These are phyloP conservation scores for Piromyces sp. DNA, from an alignment of 192 early-diverging fungal genomes.

Conservation along the genomic window DNA sequence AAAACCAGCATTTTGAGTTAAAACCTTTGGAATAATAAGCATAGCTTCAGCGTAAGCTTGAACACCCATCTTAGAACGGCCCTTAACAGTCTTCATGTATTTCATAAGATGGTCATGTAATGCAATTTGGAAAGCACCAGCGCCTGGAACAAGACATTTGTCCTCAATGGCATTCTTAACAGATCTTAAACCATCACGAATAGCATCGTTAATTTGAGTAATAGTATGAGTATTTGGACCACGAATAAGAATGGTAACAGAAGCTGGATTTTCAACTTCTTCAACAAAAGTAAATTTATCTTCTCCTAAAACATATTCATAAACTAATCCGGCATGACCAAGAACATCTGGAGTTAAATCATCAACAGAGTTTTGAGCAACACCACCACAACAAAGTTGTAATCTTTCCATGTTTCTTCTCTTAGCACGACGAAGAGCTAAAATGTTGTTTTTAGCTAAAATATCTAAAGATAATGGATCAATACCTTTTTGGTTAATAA, in stretches of 20 bases:
- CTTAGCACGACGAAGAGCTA: slow-evolving; percentile 91
- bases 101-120: slow-evolving; percentile 64
- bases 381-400: slow-evolving; percentile 84
- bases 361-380: slow-evolving; percentile 95
- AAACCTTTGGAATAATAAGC: slow-evolving; percentile 89
- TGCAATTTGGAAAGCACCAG: slow-evolving; percentile 90
- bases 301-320: slow-evolving; percentile 93
- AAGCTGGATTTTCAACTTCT: slow-evolving; percentile 75
- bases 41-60: slow-evolving; percentile 92
- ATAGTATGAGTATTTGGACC: slow-evolving; percentile 84
- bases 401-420: slow-evolving; percentile 98
- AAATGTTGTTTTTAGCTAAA: slow-evolving; percentile 83
- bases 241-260: slow-evolving; percentile 77
- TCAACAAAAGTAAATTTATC: slow-evolving; percentile 99
- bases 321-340: slow-evolving; percentile 79
- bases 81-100: slow-evolving; percentile 77
- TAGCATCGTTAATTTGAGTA: slow-evolving; percentile 88
- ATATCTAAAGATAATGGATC: slow-evolving; percentile 94
- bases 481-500: slow-evolving; percentile 99
- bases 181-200: slow-evolving; percentile 91
- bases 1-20: slow-evolving; percentile 88
- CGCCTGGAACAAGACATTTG: slow-evolving; percentile 70
- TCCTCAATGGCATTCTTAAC: slow-evolving; percentile 99
- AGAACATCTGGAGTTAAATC: slow-evolving; percentile 70
- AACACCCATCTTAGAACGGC: slow-evolving; percentile 87